Percentiles rank a stretch among this genome's conserved stretches.
Conservation (phyloP, 2,329 filamentous ascomycete genomes). For the Didymella glomerata region DNA sequence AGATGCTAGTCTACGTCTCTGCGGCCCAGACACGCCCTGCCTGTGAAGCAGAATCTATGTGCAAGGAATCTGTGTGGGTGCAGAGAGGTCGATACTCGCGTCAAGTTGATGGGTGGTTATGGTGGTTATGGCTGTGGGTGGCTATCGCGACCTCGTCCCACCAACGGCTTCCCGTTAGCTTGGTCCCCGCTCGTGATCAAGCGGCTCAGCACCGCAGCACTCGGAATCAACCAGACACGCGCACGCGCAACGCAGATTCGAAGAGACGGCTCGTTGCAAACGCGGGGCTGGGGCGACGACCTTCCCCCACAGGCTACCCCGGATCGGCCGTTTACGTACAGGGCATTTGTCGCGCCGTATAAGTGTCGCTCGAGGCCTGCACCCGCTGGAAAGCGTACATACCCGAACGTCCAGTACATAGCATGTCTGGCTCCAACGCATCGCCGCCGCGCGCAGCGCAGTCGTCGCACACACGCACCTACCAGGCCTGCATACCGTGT, state of each 20-base stretch:
- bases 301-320: slow-evolving; percentile 19
- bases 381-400: slow-evolving; percentile 23
- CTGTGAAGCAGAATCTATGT: too few species aligned
- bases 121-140: too few species aligned
- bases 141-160: neutral
- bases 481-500: slow-evolving; percentile 59
- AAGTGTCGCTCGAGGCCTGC: slow-evolving; percentile 12
- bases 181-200: slow-evolving; percentile 12
- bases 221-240: slow-evolving; percentile 6
- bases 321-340: slow-evolving; percentile 14
- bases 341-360: slow-evolving; percentile 10
- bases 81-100: too few species aligned
- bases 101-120: too few species aligned
- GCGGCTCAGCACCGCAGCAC: slow-evolving; percentile 16
- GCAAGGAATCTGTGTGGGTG: too few species aligned
- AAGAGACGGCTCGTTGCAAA: slow-evolving; percentile 5
- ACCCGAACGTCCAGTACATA: slow-evolving; percentile 8
- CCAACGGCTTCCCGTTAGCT: neutral
- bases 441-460: slow-evolving; percentile 9
- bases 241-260: neutral
- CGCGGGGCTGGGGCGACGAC: slow-evolving; percentile 21
- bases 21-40: too few species aligned
- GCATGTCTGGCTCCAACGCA: slow-evolving; percentile 16
- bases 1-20: too few species aligned
- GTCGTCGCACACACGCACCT: slow-evolving; percentile 22